Evolutionary conservation across 2,329 filamentous ascomycete genomes (phyloP).

Genomic region (Xylariaceae sp.): DNA sequence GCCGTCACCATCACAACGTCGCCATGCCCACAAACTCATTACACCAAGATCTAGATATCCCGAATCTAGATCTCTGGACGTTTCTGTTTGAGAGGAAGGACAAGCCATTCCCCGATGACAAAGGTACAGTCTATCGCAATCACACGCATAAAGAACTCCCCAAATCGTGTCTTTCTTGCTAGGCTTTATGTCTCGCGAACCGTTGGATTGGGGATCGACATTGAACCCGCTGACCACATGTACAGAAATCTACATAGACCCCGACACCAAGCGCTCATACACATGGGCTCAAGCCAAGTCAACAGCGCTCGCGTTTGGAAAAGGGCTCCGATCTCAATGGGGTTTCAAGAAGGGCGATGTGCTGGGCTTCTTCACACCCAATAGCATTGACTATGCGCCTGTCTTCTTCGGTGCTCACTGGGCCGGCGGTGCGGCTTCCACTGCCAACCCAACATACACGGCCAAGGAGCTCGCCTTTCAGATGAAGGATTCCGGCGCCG

Average conservation of each 20-base stretch:
- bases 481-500: slow-evolving; percentile 72
- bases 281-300: slow-evolving; percentile 65
- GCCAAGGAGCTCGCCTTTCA: slow-evolving; percentile 80
- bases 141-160: too few species aligned
- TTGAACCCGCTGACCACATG: slow-evolving; percentile 1
- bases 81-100: slow-evolving; percentile 70
- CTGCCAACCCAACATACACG: slow-evolving; percentile 85
- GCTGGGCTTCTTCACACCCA: slow-evolving; percentile 77
- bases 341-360: slow-evolving; percentile 82
- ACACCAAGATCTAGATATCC: slow-evolving; percentile 64
- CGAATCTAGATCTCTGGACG: slow-evolving; percentile 72
- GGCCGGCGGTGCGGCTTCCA: slow-evolving; percentile 78
- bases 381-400: slow-evolving; percentile 77
- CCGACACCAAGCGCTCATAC: slow-evolving; percentile 63
- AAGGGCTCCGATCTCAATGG: slow-evolving; percentile 69
- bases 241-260: slow-evolving; percentile 73
- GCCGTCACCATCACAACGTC: slow-evolving; percentile 2
- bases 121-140: slow-evolving; percentile 47
- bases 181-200: too few species aligned
- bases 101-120: slow-evolving; percentile 63
- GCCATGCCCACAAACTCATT: slow-evolving; percentile 68
- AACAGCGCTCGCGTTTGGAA: slow-evolving; percentile 70
- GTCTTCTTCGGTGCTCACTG: slow-evolving; percentile 76
- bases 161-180: too few species aligned
- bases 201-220: too few species aligned